phyloP scores from a whole-genome alignment of 352 stramenopile genomes.

The Phytopythium oedochilum region DNA sequence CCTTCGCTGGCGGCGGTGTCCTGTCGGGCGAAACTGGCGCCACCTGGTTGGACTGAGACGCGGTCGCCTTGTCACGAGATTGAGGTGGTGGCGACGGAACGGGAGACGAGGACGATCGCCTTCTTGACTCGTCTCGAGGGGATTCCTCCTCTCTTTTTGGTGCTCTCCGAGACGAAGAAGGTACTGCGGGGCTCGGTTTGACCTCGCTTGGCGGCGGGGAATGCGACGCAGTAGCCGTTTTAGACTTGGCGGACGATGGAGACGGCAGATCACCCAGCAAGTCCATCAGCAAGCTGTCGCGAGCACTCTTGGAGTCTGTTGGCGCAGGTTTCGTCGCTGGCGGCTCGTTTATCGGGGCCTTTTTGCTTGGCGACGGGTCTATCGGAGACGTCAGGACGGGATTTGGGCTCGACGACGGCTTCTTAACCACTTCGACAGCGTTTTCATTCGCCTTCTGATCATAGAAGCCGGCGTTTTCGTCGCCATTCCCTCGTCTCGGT shows the following conservation, averaged over 20 bases:
- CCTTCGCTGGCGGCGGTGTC: neutral
- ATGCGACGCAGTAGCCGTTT: neutral
- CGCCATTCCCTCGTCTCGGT: neutral
- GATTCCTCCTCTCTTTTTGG: neutral
- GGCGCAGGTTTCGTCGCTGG: neutral
- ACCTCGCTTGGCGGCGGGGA: neutral
- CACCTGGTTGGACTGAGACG: neutral
- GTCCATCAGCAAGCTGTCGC: slow-evolving; percentile 53
- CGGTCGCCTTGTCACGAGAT: slow-evolving; percentile 2
- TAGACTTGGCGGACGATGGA: slow-evolving; percentile 18
- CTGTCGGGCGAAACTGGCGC: neutral
- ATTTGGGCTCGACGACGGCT: slow-evolving; percentile 5
- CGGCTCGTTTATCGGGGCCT: neutral
- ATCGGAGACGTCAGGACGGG: no score
- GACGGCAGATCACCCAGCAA: slow-evolving; percentile 30
- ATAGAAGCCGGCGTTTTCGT: neutral
- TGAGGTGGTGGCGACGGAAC: slow-evolving; percentile 7
- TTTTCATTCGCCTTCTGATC: neutral
- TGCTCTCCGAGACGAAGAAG: slow-evolving; percentile 5
- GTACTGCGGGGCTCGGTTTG: slow-evolving; percentile 1
- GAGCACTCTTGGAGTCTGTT: slow-evolving; percentile 17
- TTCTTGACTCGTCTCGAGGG: no score
- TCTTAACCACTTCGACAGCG: neutral
- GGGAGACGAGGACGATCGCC: neutral
- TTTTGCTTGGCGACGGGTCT: neutral